Percentiles rank a stretch among this genome's conserved stretches.
Evolutionary conservation across 768 basidiomycete genomes (phyloP).

Genomic region (Saitozyma podzolica): DNA sequence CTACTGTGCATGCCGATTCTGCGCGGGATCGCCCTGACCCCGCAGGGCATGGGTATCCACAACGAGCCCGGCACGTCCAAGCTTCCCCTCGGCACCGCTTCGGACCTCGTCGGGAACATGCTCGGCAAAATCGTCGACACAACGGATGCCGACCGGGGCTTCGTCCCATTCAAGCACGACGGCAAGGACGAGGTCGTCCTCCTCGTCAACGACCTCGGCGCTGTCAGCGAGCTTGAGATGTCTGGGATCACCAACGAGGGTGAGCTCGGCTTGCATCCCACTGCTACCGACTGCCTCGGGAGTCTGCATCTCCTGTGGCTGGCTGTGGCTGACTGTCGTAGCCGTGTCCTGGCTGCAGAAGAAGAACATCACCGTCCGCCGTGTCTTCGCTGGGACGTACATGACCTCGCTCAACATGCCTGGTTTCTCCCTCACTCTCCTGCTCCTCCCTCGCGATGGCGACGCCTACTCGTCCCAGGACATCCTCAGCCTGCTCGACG

Average conservation of each 20-base stretch:
- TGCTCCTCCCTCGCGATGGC: conserved; percentile 58
- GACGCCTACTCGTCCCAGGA: conserved; percentile 40
- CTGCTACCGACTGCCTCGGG: too few species aligned
- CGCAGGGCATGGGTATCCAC: conserved; percentile 53
- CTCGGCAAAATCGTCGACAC: conserved; percentile 51
- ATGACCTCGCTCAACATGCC: conserved; percentile 63
- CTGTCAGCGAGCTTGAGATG: conserved; percentile 49
- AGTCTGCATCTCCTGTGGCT: not conserved
- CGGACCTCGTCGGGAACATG: conserved; percentile 52
- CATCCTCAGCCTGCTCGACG: conserved; percentile 53
- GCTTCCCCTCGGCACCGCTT: conserved; percentile 35
- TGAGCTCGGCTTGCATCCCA: conserved; percentile 2
- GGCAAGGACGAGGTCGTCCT: conserved; percentile 64
- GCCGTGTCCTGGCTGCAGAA: conserved; percentile 40
- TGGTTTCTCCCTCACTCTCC: conserved; percentile 58
- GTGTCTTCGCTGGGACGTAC: conserved; percentile 75
- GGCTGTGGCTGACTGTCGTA: not conserved
- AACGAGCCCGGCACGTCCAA: conserved; percentile 55
- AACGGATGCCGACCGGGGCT: conserved; percentile 52
- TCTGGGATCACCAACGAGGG: conserved; percentile 44
- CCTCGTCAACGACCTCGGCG: conserved; percentile 55
- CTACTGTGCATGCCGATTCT: not conserved
- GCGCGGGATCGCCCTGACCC: not conserved
- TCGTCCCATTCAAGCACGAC: conserved; percentile 56
- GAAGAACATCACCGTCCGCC: conserved; percentile 58